A percentile compares a stretch with the other conserved stretches of the same genome.
Conservation (phyloP, 2,329 filamentous ascomycete species). For the Xylogone sp. region DNA sequence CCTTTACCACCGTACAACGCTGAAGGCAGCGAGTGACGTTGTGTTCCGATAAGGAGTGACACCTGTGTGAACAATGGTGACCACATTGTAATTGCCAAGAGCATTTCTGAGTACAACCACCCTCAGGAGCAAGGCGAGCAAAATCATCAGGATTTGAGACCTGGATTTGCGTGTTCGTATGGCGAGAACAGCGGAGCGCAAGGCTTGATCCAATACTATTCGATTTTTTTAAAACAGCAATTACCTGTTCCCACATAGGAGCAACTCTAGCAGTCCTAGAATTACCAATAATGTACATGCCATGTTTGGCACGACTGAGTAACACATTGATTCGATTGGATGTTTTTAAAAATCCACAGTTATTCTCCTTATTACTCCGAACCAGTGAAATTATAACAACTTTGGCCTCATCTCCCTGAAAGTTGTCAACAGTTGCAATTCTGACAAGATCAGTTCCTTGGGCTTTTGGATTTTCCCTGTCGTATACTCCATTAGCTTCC, state of each 20-base stretch:
- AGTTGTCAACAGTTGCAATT: slow-evolving; percentile 53
- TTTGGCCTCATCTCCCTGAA: slow-evolving; percentile 69
- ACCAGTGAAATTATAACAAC: slow-evolving; percentile 65
- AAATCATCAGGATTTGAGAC: slow-evolving; percentile 18
- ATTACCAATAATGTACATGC: slow-evolving; percentile 64
- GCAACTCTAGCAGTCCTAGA: slow-evolving; percentile 54
- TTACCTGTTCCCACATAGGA: slow-evolving; percentile 60
- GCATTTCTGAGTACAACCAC: slow-evolving; percentile 32
- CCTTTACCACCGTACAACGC: slow-evolving; percentile 36
- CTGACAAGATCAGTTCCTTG: slow-evolving; percentile 37
- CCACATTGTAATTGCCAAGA: slow-evolving; percentile 37
- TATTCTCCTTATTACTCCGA: slow-evolving; percentile 55
- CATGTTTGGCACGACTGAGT: slow-evolving; percentile 59
- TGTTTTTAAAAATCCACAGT: slow-evolving; percentile 66
- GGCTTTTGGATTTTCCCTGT: slow-evolving; percentile 7
- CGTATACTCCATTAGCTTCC: slow-evolving; percentile 21
- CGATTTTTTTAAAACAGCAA: slow-evolving; percentile 43
- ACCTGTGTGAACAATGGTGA: slow-evolving; percentile 41
- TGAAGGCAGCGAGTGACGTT: slow-evolving; percentile 41
- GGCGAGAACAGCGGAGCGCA: slow-evolving; percentile 58
- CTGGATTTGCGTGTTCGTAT: slow-evolving; percentile 40
- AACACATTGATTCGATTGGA: slow-evolving; percentile 66
- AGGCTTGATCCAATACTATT: slow-evolving; percentile 47
- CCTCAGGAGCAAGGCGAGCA: slow-evolving; percentile 50
- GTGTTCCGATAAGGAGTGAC: slow-evolving; percentile 45